These are phyloP conservation scores for Jamesozyma lodderae DNA, from an alignment of 805 yeast genomes.

Conservation along the genomic window DNA sequence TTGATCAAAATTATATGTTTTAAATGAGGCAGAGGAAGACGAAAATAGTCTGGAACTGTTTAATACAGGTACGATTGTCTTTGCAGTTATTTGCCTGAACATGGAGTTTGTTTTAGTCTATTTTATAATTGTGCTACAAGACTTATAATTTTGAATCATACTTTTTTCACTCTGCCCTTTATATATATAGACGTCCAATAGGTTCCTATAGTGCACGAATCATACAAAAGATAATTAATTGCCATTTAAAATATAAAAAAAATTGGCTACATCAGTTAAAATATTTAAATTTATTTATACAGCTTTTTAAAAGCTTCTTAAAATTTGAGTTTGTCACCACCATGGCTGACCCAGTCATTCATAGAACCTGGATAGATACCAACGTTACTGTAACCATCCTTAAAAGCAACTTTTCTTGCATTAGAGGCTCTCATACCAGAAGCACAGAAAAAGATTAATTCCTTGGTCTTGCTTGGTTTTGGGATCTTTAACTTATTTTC, in stretches of 20 bases:
- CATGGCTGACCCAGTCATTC: conserved; percentile 58
- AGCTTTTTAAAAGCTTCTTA: background rate
- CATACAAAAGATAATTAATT: too few relatives aligned
- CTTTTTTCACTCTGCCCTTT: too few relatives aligned
- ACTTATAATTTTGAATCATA: too few relatives aligned
- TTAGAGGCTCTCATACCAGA: conserved; percentile 80
- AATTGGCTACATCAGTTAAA: background rate
- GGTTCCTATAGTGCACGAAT: too few relatives aligned
- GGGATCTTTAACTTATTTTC: conserved; percentile 61
- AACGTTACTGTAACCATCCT: conserved; percentile 68
- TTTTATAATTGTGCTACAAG: too few relatives aligned
- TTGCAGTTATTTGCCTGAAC: background rate
- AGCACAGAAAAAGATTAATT: conserved; percentile 73
- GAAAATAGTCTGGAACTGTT: background rate
- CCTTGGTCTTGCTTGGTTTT: conserved; percentile 57
- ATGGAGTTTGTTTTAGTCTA: background rate
- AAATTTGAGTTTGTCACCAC: conserved; percentile 16
- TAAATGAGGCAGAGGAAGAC: too few relatives aligned
- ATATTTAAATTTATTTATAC: background rate
- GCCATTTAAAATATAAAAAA: too few relatives aligned
- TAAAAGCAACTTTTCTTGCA: conserved; percentile 75
- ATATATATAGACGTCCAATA: too few relatives aligned
- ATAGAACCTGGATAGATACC: conserved; percentile 75
- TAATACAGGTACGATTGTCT: background rate
- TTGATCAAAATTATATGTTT: conserved; percentile 41